A percentile compares a stretch with the other conserved stretches of the same genome.
Evolutionary conservation across 768 basidiomycete genomes (phyloP).

Genomic region (Pisolithus tinctorius): DNA sequence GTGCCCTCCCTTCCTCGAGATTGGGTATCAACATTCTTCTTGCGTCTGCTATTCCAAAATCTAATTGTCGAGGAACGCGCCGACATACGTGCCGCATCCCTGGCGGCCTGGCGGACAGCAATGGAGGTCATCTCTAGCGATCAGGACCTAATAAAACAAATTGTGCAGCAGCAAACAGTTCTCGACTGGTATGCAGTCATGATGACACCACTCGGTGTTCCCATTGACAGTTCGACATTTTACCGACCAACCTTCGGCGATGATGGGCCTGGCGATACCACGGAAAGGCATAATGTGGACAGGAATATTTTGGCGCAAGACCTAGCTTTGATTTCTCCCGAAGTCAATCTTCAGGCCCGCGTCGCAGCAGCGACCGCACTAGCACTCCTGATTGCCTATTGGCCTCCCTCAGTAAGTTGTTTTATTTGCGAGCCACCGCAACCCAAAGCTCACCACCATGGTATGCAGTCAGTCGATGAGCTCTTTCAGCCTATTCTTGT

Average conservation of each 20-base stretch:
- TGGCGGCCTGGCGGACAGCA: slow-evolving; percentile 68
- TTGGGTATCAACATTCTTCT: slow-evolving; percentile 75
- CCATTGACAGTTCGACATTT: slow-evolving; percentile 66
- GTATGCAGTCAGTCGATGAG: slow-evolving; percentile 41
- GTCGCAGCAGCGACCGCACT: slow-evolving; percentile 74
- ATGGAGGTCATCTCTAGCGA: slow-evolving; percentile 45
- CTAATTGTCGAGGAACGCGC: slow-evolving; percentile 83
- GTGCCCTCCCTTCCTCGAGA: slow-evolving; percentile 66
- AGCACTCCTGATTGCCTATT: slow-evolving; percentile 59
- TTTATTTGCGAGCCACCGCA: not conserved
- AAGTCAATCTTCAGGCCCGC: slow-evolving; percentile 73
- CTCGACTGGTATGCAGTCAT: slow-evolving; percentile 82
- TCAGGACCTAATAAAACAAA: slow-evolving; percentile 43
- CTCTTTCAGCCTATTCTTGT: slow-evolving; percentile 68
- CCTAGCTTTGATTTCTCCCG: slow-evolving; percentile 69
- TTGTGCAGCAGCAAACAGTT: slow-evolving; percentile 52
- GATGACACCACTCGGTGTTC: slow-evolving; percentile 84
- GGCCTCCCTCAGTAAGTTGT: slow-evolving; percentile 52
- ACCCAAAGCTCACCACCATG: not conserved
- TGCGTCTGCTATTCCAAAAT: slow-evolving; percentile 89
- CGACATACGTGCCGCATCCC: slow-evolving; percentile 73
- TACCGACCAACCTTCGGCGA: slow-evolving; percentile 51
- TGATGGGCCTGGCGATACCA: slow-evolving; percentile 35
- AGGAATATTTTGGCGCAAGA: slow-evolving; percentile 94
- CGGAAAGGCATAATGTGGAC: slow-evolving; percentile 88